Conservation (phyloP, 257 asterid species). For the Vinca minor region DNA sequence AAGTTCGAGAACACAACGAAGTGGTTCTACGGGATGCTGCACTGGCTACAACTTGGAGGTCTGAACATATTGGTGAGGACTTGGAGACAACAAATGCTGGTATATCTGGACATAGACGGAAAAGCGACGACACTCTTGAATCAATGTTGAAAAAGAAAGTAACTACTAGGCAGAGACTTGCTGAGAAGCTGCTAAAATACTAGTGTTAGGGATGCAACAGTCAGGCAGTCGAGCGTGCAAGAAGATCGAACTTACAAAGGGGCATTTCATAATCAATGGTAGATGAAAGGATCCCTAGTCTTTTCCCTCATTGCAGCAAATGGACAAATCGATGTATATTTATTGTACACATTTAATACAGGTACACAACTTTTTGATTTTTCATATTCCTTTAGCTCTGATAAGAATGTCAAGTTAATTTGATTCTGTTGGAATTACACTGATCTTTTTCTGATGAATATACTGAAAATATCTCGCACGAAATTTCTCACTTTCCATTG, state of each 20-base stretch:
- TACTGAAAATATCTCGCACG: neutral
- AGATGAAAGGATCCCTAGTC: conserved; percentile 17
- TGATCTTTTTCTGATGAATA: conserved; percentile 1
- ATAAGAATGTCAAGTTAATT: conserved; percentile 9
- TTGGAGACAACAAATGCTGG: conserved; percentile 22
- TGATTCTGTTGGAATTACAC: neutral
- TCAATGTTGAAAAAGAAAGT: conserved; percentile 81
- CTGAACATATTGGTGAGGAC: conserved; percentile 49
- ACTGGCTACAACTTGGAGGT: conserved; percentile 64
- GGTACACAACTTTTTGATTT: neutral
- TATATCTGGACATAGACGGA: conserved; percentile 24
- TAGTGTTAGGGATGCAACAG: conserved; percentile 45
- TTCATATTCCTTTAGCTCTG: neutral
- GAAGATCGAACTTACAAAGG: conserved; percentile 61
- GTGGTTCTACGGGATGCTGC: conserved; percentile 74
- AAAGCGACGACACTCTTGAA: conserved; percentile 57
- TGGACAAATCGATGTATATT: neutral
- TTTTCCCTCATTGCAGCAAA: conserved; percentile 6
- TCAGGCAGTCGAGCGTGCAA: conserved; percentile 35
- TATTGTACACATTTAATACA: neutral
- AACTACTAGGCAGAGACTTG: conserved; percentile 57
- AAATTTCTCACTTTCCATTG: neutral
- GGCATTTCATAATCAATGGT: conserved; percentile 89
- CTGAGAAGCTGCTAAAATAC: conserved; percentile 49
- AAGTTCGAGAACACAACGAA: conserved; percentile 69